A percentile compares a stretch with the other conserved stretches of the same genome.
These are phyloP conservation scores for Naganishia kalamii DNA, from an alignment of 768 basidiomycete species.

Conservation along the genomic window DNA sequence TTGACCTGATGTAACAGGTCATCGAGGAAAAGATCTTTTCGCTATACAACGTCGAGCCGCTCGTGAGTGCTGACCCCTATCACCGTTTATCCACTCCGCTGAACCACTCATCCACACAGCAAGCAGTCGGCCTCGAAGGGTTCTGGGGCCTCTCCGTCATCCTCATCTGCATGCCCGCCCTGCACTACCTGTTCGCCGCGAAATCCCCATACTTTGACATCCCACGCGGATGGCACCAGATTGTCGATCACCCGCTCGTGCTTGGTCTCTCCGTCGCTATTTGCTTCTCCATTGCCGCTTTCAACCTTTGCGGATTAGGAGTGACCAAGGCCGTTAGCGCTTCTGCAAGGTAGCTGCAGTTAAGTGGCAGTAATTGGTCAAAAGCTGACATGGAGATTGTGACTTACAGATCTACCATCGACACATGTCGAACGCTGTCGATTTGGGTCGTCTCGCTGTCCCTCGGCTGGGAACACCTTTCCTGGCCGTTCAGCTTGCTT, in stretches of 20 bases:
- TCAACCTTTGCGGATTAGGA: conserved; percentile 85
- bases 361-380: neutral
- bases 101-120: conserved; percentile 23
- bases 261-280: conserved; percentile 64
- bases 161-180: conserved; percentile 68
- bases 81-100: neutral
- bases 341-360: conserved; percentile 59
- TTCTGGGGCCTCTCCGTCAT: conserved; percentile 80
- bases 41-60: conserved; percentile 74
- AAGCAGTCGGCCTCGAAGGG: conserved; percentile 88
- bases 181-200: conserved; percentile 48
- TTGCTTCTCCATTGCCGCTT: conserved; percentile 67
- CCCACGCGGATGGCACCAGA: conserved; percentile 79
- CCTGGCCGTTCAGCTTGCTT: conserved; percentile 72
- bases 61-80: conserved; percentile 50
- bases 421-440: conserved; percentile 89
- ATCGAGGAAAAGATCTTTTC: conserved; percentile 95
- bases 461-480: conserved; percentile 80
- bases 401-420: conserved; percentile 61
- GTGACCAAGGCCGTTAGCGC: conserved; percentile 91
- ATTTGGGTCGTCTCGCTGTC: conserved; percentile 85
- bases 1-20: too few relatives aligned
- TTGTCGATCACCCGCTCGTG: conserved; percentile 68
- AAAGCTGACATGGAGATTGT: neutral
- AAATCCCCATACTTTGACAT: conserved; percentile 67